Base-by-base conservation (phyloP, 179 eudicot genomes). In the Gypsophila paniculata region DNA sequence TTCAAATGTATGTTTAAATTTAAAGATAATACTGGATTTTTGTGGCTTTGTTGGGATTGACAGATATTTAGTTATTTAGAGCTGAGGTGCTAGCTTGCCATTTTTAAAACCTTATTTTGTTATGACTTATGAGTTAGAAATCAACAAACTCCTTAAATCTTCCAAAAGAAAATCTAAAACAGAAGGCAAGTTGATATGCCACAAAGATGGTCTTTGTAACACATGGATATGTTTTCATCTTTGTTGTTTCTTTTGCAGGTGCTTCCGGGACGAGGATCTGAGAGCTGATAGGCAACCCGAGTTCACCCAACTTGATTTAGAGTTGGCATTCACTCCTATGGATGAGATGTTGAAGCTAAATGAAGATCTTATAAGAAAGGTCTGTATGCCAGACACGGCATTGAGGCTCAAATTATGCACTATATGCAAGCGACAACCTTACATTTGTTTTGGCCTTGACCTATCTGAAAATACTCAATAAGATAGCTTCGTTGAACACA, bases 281-380 rank as follows among this genome's bases (percentile, higher is more conserved):
- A 93, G 98, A 71, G 97, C 98, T 26, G 98, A 93, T 79, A 91
- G 97, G 79, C 98, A 93, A 74, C 97, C 98, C 53, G 98, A 93
- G 84, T 93, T 93, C 79, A 91, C 98, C 26, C 98, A 93, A 74
- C 79, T 93, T 32, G 98, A 93, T 81, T 85, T 91, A 86, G 98
- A 93, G 78, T 77, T 93, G 89, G 91, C 98, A 58, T 93, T 91
- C 77, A 89, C 91, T 83, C 91, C 96, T 74, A 62, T 91, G 82
- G 98, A 93, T 63, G 93, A 88, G 74, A 93, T 93, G 91, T 78
- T 91, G 71, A 88, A 72, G 82, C 88, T 91, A 72, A 91, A 89
- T 86, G 97, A 91, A 84, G 96, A 89, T 79, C 81, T 91, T 77
- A 91, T 91, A 71, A 84, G 97, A 75, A 86, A 91, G 97, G 97